phyloP scores from a whole-genome alignment of 192 early-diverging fungal species.

The Rhizophlyctis rosea region DNA sequence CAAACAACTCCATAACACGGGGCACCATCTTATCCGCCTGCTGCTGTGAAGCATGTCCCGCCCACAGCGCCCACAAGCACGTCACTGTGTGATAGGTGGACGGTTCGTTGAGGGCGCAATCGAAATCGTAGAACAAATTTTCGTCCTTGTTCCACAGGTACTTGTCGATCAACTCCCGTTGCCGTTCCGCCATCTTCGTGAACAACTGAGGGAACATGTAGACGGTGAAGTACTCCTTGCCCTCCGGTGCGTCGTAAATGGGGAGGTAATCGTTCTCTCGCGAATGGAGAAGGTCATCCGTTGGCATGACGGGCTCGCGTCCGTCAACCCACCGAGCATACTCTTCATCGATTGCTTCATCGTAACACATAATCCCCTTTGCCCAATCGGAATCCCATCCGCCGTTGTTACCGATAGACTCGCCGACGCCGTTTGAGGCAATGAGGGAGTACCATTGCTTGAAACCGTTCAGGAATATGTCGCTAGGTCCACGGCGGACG shows the following conservation, averaged over 20 bases:
- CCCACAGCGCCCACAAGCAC: conserved; percentile 90
- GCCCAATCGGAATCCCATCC: conserved; percentile 54
- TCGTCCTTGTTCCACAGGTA: conserved; percentile 85
- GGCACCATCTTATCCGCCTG: conserved; percentile 78
- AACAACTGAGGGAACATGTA: conserved; percentile 42
- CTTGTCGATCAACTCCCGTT: conserved; percentile 65
- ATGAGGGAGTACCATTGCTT: conserved; percentile 33
- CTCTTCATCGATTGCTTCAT: conserved; percentile 32
- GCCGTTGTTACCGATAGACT: conserved; percentile 33
- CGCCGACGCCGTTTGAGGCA: conserved; percentile 27
- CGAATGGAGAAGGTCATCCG: not conserved
- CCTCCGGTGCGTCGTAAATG: conserved; percentile 4
- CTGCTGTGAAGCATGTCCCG: conserved; percentile 66
- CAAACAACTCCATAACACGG: conserved; percentile 71
- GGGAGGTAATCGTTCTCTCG: not conserved
- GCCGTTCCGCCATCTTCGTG: conserved; percentile 50
- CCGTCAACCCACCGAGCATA: conserved; percentile 13
- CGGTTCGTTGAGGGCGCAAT: conserved; percentile 64
- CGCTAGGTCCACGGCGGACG: conserved; percentile 41
- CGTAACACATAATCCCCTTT: conserved; percentile 46
- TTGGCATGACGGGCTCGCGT: not conserved
- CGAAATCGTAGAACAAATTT: conserved; percentile 87
- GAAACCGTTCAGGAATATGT: conserved; percentile 37
- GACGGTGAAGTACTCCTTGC: conserved; percentile 34
- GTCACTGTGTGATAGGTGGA: conserved; percentile 87